phyloP scores from a whole-genome alignment of 2,329 filamentous ascomycete genomes.

The Chalara sp. region DNA sequence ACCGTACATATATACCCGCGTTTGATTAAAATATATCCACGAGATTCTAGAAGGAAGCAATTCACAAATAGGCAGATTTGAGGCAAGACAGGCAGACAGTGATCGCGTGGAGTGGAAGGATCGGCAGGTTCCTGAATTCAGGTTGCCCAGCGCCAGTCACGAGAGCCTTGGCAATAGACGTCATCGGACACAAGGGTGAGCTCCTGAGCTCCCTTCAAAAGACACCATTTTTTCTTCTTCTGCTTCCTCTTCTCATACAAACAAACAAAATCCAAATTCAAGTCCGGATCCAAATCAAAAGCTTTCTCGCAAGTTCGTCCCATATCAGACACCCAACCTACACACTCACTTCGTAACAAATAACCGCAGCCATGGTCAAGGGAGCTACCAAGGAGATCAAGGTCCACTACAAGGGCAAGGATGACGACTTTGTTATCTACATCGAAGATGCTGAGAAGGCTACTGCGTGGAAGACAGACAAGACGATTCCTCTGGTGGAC shows the following conservation, averaged over 20 bases:
- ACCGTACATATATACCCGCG: too few relatives aligned
- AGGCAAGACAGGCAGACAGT: too few relatives aligned
- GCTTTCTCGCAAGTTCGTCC: not conserved
- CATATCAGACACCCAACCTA: constrained; percentile 2
- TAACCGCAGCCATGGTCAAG: constrained; percentile 39
- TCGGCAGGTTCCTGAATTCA: too few relatives aligned
- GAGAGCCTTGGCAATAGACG: too few relatives aligned
- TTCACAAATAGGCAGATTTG: too few relatives aligned
- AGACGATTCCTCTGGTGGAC: constrained; percentile 70
- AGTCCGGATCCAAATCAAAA: not conserved
- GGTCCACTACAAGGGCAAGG: constrained; percentile 62
- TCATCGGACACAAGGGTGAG: too few relatives aligned
- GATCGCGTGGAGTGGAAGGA: too few relatives aligned
- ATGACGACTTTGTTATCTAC: constrained; percentile 64
- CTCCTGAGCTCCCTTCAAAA: too few relatives aligned
- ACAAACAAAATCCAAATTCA: not conserved
- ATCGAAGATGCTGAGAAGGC: constrained; percentile 55
- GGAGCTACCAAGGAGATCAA: constrained; percentile 52
- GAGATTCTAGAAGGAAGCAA: too few relatives aligned
- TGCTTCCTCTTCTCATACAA: not conserved
- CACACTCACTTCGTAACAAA: not conserved
- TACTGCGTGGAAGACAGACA: constrained; percentile 78
- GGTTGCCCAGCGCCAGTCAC: too few relatives aligned
- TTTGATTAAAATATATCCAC: too few relatives aligned
- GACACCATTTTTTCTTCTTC: too few relatives aligned